Conservation (phyloP, 2,329 filamentous ascomycete species). For the Sporothrix brasiliensis region DNA sequence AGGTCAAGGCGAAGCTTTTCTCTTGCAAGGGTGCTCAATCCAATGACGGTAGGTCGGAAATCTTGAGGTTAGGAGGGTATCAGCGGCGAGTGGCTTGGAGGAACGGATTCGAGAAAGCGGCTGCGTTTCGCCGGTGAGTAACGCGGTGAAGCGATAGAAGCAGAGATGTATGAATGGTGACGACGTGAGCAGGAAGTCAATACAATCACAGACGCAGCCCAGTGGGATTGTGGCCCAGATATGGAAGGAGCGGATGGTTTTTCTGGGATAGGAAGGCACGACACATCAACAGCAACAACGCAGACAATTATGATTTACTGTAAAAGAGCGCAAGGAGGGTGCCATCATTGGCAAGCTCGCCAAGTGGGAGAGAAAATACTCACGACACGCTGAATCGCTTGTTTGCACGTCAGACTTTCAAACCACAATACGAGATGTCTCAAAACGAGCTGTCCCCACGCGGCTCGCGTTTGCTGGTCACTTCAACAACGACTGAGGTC, state of each 20-base stretch:
- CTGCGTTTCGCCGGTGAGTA: not conserved
- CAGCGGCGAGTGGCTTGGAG: constrained; percentile 14
- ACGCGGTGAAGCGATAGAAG: not conserved
- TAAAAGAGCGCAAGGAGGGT: too few relatives aligned
- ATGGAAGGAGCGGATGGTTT: not conserved
- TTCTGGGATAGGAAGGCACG: constrained; percentile 11
- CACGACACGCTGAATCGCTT: too few relatives aligned
- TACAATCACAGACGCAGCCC: not conserved
- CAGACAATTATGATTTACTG: not conserved
- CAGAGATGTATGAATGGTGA: not conserved
- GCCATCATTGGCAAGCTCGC: too few relatives aligned
- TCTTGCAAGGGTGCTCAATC: not conserved
- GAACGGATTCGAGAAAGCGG: not conserved
- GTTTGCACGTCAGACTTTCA: not conserved
- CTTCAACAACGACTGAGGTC: not conserved
- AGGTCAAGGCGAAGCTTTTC: constrained; percentile 5
- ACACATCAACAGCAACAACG: not conserved
- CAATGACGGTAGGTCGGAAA: not conserved
- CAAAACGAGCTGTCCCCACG: not conserved
- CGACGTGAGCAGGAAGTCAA: not conserved
- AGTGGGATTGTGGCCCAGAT: not conserved
- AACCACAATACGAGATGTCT: not conserved
- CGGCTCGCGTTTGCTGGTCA: not conserved
- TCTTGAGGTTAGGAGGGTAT: too few relatives aligned
- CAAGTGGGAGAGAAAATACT: not conserved